Evolutionary conservation across 805 yeast species (phyloP), one percentile per base, ranked within the genome.

Genomic region (Maudiozyma barnettii): DNA sequence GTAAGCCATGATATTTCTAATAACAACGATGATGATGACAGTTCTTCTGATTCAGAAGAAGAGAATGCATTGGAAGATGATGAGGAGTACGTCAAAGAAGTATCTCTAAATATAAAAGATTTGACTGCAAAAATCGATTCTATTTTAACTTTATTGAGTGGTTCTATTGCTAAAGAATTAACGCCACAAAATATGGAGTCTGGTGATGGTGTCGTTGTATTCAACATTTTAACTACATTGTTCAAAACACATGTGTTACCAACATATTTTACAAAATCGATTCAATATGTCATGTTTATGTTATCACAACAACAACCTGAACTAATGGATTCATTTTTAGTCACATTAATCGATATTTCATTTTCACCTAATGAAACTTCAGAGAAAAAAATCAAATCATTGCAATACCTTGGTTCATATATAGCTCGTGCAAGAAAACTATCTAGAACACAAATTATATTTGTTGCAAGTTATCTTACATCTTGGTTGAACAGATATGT

Each of bases 361-460:
- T 82, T 93, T 62, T 77, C 81, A 45, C 75, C 81, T 9, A 70
- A 72, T 40, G 89, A 84, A 61, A 75, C 79, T 22, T 68, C 80
- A 35, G 91, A 86, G 47, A 82, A 80, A 53, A 77, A 95, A 55
- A 79, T 88, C 54, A 90, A 90, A 69, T 84, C 96, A 2, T 76
- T 90, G 76, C 98, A 93, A 65, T 91, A 93, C 62, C 74, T 91
- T 47, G 82, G 96, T 1, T 87, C 96, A 2, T 91, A 81, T 59
- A 78, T 91, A 49, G 93, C 98, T 1, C 76, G 99, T 47, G 95
- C 95, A 10, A 79, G 80, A 52, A 76, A 77, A 39, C 70, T 91
- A 26, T 71, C 85, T 1, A 77, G 77, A 45, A 73, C 78, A 36
- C 97, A 91, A 65, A 74, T 93, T 19, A 73, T 82, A 7, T 85